phyloP scores from a whole-genome alignment of 2,329 filamentous ascomycete species.

The Calonectria henricotiae region DNA sequence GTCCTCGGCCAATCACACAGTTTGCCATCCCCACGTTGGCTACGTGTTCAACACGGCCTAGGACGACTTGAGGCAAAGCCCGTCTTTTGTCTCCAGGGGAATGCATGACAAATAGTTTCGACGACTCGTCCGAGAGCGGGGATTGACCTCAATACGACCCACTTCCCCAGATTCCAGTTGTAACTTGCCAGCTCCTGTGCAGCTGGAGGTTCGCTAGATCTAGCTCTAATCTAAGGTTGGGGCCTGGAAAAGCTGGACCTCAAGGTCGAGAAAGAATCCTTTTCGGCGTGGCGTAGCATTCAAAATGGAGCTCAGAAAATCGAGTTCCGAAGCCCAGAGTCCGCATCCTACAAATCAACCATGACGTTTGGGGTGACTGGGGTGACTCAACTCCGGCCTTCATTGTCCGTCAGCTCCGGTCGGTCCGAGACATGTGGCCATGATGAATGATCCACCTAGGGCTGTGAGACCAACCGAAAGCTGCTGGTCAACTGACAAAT shows the following conservation, averaged over 20 bases:
- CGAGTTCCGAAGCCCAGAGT: neutral
- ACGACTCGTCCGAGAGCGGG: slow-evolving; percentile 25
- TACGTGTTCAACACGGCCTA: slow-evolving; percentile 9
- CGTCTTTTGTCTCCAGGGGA: slow-evolving; percentile 14
- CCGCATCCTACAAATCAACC: slow-evolving; percentile 1
- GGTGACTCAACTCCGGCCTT: neutral
- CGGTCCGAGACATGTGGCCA: neutral
- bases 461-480: neutral
- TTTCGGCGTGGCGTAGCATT: slow-evolving; percentile 2
- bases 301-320: slow-evolving; percentile 4
- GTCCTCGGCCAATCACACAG: neutral
- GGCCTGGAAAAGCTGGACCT: slow-evolving; percentile 8
- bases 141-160: neutral
- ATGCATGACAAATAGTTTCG: slow-evolving; percentile 30
- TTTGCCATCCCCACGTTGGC: slow-evolving; percentile 15
- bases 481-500: neutral
- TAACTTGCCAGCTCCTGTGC: slow-evolving; percentile 15
- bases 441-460: slow-evolving; percentile 5
- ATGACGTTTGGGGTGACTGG: neutral
- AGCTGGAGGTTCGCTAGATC: slow-evolving; percentile 15
- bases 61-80: neutral
- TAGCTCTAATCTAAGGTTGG: slow-evolving; percentile 20
- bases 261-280: slow-evolving; percentile 11
- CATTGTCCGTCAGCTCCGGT: slow-evolving; percentile 9
- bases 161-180: slow-evolving; percentile 31